phyloP scores from a whole-genome alignment of 495 filamentous ascomycete species.

The Aspergillus conjunctus region DNA sequence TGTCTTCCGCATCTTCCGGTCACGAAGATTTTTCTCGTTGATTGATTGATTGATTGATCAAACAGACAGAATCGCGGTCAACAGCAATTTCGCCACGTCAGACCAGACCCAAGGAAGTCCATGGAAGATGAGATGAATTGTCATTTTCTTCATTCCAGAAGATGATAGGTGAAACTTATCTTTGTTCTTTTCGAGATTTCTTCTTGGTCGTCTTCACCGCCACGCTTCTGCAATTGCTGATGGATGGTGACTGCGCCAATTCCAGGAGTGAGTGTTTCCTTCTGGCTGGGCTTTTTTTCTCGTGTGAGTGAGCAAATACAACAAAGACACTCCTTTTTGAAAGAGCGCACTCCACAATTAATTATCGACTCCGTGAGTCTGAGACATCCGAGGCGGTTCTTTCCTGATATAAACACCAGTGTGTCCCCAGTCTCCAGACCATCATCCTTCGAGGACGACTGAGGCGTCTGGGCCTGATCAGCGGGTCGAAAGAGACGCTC shows the following conservation, averaged over 20 bases:
- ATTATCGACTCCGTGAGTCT: too few species aligned
- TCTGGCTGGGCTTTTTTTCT: too few species aligned
- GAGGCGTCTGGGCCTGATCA: constrained; percentile 12
- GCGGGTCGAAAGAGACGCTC: constrained; percentile 10
- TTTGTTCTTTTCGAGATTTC: neutral
- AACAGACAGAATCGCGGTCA: constrained; percentile 2
- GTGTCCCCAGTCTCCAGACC: neutral
- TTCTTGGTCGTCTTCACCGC: neutral
- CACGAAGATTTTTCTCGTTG: neutral
- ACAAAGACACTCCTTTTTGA: too few species aligned
- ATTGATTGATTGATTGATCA: neutral
- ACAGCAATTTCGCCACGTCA: constrained; percentile 18
- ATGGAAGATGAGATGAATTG: constrained; percentile 4
- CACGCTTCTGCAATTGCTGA: too few species aligned
- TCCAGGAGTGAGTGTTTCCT: too few species aligned
- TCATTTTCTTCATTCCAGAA: constrained; percentile 9
- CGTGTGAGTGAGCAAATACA: too few species aligned
- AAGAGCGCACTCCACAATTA: too few species aligned
- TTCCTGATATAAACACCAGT: neutral
- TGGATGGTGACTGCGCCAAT: too few species aligned
- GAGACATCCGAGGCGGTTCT: neutral
- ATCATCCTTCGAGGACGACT: neutral
- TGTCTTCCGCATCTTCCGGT: neutral
- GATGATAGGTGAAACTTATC: constrained; percentile 1
- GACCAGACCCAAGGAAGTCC: constrained; percentile 10